Conservation (phyloP, 441 rosid species). For the Arabidopsis hybrid region DNA sequence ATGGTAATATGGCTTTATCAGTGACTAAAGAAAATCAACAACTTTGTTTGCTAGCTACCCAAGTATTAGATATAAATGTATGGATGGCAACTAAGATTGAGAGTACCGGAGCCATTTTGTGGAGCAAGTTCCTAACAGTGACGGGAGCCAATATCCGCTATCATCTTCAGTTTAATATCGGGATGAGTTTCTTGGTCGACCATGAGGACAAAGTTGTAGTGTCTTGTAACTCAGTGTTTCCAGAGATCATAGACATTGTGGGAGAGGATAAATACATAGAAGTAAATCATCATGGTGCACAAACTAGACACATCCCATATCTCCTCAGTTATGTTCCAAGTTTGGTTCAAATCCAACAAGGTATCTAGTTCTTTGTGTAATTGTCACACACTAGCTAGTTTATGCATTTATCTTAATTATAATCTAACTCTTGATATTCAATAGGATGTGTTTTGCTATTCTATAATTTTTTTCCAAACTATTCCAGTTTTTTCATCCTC, state of each 20-base stretch:
- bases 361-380: not conserved
- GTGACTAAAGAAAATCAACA: constrained; percentile 21
- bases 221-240: not conserved
- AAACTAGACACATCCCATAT: not conserved
- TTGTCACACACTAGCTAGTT: no score
- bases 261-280: constrained; percentile 12
- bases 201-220: not conserved
- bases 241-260: not conserved
- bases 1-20: not conserved
- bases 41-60: not conserved
- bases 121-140: constrained; percentile 8
- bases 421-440: no score
- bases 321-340: constrained; percentile 9
- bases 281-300: not conserved
- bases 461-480: no score
- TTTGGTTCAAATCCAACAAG: constrained; percentile 12
- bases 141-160: not conserved
- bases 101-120: not conserved
- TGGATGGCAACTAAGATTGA: not conserved
- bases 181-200: constrained; percentile 22
- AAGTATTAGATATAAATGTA: not conserved
- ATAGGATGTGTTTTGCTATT: no score
- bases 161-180: no score
- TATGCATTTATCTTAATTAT: no score
- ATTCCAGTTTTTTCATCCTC: no score